phyloP scores from a whole-genome alignment of 768 basidiomycete species.

The Kwoniella mangroviensis region DNA sequence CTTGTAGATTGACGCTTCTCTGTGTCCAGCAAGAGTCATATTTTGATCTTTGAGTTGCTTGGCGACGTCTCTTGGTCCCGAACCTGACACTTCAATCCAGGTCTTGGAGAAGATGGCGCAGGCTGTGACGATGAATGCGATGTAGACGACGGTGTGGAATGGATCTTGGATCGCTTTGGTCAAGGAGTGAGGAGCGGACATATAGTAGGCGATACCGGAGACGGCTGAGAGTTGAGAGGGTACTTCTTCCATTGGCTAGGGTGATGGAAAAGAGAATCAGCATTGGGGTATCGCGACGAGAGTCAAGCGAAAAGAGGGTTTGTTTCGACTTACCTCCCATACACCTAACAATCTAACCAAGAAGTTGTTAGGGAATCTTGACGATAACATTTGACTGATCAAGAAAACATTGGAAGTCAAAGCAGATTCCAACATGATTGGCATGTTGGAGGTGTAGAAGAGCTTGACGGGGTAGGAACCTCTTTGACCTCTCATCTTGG shows the following conservation, averaged over 20 bases:
- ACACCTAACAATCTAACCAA: constrained; percentile 87
- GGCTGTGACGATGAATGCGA: constrained; percentile 87
- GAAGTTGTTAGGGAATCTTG: constrained; percentile 87
- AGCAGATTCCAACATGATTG: constrained; percentile 97
- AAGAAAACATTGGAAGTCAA: constrained; percentile 94
- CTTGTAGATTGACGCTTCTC: constrained; percentile 98
- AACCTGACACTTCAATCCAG: constrained; percentile 98
- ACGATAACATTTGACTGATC: constrained; percentile 91
- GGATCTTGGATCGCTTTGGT: constrained; percentile 87
- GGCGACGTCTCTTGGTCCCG: constrained; percentile 92
- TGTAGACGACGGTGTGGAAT: constrained; percentile 87
- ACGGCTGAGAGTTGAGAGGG: constrained; percentile 81
- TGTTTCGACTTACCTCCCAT: constrained; percentile 80
- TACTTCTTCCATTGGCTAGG: constrained; percentile 87
- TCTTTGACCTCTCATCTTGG: constrained; percentile 92
- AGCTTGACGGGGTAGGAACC: constrained; percentile 96
- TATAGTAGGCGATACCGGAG: constrained; percentile 95
- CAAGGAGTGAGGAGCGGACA: constrained; percentile 95
- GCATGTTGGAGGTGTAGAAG: constrained; percentile 99
- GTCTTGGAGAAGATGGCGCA: constrained; percentile 99
- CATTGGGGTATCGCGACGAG: not conserved
- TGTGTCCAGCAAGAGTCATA: constrained; percentile 82
- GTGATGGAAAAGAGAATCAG: not conserved
- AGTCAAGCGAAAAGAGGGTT: not conserved
- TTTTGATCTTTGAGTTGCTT: constrained; percentile 98